Conservation (phyloP, 257 asterid genomes). For the Jacaranda mimosifolia region DNA sequence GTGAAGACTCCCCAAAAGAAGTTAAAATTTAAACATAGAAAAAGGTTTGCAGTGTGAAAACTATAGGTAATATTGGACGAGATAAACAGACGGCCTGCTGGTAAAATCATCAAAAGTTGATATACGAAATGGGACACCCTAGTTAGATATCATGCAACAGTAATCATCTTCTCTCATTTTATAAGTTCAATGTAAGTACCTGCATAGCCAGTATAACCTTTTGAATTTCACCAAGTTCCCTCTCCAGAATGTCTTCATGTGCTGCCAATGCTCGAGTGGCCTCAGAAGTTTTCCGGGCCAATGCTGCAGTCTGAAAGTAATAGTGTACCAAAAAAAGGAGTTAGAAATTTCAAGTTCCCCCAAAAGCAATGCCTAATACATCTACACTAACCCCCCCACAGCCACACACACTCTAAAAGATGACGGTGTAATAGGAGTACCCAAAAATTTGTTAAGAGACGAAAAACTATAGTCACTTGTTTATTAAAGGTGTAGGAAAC, state of each 20-base stretch:
- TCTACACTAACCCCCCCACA: too few species aligned
- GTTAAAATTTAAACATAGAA: too few species aligned
- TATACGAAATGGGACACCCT: background rate
- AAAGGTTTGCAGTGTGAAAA: background rate
- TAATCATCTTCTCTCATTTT: background rate
- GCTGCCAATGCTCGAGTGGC: conserved; percentile 80
- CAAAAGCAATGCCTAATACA: conserved; percentile 8
- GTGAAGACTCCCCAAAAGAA: background rate
- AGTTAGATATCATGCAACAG: background rate
- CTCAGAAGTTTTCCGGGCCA: conserved; percentile 90
- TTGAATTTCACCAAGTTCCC: conserved; percentile 85
- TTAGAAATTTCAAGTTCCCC: conserved; percentile 22
- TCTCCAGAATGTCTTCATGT: conserved; percentile 74
- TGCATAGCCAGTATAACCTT: conserved; percentile 93
- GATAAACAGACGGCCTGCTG: background rate
- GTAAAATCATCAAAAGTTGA: background rate
- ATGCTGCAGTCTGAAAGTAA: conserved; percentile 65
- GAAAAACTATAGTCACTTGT: background rate
- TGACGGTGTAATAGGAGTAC: background rate
- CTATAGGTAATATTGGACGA: background rate
- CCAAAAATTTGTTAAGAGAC: background rate
- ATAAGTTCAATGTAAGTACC: conserved; percentile 50
- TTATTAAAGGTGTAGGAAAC: background rate
- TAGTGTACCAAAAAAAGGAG: background rate
- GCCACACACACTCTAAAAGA: background rate